Evolutionary conservation across 2,329 filamentous ascomycete genomes (phyloP).

Genomic region (Nothopassalora personata): DNA sequence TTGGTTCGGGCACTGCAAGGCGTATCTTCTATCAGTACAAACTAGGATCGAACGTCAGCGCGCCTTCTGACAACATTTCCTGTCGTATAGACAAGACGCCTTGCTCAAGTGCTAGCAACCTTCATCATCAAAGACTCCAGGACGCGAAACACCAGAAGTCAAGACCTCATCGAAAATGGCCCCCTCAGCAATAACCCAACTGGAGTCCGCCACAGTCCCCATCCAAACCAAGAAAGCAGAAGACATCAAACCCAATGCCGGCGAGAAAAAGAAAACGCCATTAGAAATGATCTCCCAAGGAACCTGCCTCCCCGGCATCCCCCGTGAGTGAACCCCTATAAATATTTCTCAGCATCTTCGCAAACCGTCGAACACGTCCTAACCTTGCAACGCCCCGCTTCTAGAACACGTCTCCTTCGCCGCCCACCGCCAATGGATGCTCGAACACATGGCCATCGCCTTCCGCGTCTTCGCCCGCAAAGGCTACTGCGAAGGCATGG

Average conservation of each 20-base stretch:
- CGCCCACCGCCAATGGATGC: slow-evolving; percentile 58
- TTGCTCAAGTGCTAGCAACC: not conserved
- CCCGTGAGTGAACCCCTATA: slow-evolving; percentile 26
- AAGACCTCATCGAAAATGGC: slow-evolving; percentile 20
- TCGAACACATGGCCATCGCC: slow-evolving; percentile 59
- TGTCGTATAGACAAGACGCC: not conserved
- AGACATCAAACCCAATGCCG: slow-evolving; percentile 3
- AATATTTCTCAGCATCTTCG: too few relatives aligned
- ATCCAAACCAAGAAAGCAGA: slow-evolving; percentile 14
- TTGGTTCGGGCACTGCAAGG: not conserved
- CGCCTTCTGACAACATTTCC: not conserved
- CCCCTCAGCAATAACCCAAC: slow-evolving; percentile 25
- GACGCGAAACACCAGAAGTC: too few relatives aligned
- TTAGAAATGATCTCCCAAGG: slow-evolving; percentile 43
- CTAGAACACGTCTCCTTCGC: slow-evolving; percentile 45
- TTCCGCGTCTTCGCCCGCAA: slow-evolving; percentile 64
- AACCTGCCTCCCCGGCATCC: slow-evolving; percentile 49
- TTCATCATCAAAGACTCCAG: not conserved
- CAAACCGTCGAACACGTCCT: too few relatives aligned
- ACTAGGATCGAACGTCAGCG: too few relatives aligned
- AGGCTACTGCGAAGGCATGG: slow-evolving; percentile 64
- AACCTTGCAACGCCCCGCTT: too few relatives aligned
- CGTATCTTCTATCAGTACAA: not conserved
- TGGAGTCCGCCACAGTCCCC: slow-evolving; percentile 11
- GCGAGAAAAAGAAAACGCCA: slow-evolving; percentile 29